Evolutionary conservation across 345 rosid genomes (phyloP), one percentile per base, ranked within the genome.

Genomic region (Chamaenerion angustifolium): DNA sequence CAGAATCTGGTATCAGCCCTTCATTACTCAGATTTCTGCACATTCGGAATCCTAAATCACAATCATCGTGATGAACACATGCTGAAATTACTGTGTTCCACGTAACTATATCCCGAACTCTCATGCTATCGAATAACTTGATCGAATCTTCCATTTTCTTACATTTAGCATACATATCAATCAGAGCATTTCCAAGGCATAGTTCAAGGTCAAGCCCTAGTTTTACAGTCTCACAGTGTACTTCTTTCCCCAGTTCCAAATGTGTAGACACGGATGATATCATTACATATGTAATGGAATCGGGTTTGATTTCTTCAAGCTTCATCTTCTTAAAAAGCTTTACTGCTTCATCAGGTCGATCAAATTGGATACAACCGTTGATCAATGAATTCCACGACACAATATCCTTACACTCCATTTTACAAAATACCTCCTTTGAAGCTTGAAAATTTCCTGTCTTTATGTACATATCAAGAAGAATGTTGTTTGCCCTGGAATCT

Each of bases 371-470:
- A 42, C 65, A 76, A 16, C 81, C 81, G 55, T 37, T 65, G 56
- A 79, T 70, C 58, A 82, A 48, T 11, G 83, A 76, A 58, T 82
- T 82, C 86, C 83, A 82, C 0, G 90, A 74, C 49, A 79, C 79
- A 59, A 59, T 25, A 71, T 79, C 85, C 60, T 59, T 68, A 25
- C 58, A 48, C 40, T 55, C 58, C 77, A 82, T 74, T 46, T 46
- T 42, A n/a, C 66, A 53, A 63, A 83, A 78, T 47, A 77, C 69
- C 61, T 77, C 74, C 50, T 56, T 50, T 15, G 83, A 63, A 42
- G 80, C 63, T 19, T 56, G 16, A 46, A 79, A 16, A 59, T 79
- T 72, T 56, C 75, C 73, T 10, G 82, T 74, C 66, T 71, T 83
- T 51, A 66, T 68, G 61, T 83, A 75, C 71, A 72, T 70, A 61